Evolutionary conservation across 2,329 filamentous ascomycete genomes (phyloP).

Genomic region (Microdochium trichocladiopsis): DNA sequence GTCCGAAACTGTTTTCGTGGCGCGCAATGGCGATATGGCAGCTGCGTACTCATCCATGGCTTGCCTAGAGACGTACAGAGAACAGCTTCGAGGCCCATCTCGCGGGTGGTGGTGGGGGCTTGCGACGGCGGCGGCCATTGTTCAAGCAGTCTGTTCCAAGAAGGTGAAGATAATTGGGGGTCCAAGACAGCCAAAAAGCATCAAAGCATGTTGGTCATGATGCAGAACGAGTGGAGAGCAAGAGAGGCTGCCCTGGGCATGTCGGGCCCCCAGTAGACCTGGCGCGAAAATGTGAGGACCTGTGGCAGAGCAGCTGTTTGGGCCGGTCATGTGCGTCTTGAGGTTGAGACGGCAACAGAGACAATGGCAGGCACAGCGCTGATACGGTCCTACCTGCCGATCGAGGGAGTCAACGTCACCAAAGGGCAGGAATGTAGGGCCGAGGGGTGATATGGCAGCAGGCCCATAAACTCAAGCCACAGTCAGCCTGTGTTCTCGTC

Average conservation of each 20-base stretch:
- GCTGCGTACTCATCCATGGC: constrained; percentile 27
- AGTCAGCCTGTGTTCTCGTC: too few relatives aligned
- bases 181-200: constrained; percentile 22
- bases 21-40: constrained; percentile 16
- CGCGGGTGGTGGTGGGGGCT: constrained; percentile 18
- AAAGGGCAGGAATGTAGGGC: neutral
- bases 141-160: constrained; percentile 20
- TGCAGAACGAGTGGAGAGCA: constrained; percentile 9
- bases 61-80: constrained; percentile 29
- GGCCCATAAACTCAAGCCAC: too few relatives aligned
- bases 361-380: neutral
- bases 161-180: constrained; percentile 25
- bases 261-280: neutral
- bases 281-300: neutral
- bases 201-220: constrained; percentile 34
- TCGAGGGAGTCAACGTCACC: neutral
- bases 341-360: neutral
- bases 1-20: constrained; percentile 16
- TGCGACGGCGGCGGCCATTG: constrained; percentile 16
- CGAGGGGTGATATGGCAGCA: too few relatives aligned
- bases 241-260: constrained; percentile 12
- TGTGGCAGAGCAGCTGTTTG: neutral
- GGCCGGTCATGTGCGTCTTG: neutral
- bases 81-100: constrained; percentile 25
- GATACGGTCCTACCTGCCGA: neutral